phyloP scores from a whole-genome alignment of 1,139 yeast genomes.

The Saccharomyces hybrid region DNA sequence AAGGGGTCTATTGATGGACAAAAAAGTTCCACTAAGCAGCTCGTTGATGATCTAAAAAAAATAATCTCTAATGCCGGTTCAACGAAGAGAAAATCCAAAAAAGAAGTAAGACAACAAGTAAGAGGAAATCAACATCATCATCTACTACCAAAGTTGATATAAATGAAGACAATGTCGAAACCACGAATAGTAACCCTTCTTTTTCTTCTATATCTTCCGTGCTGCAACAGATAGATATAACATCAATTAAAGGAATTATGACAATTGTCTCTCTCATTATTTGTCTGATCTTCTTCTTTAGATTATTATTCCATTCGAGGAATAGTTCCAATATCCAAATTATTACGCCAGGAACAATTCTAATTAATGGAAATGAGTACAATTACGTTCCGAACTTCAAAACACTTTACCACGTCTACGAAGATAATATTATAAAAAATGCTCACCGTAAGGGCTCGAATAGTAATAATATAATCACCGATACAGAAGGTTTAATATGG shows the following conservation, averaged over 20 bases:
- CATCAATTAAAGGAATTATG: conserved; percentile 19
- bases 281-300: conserved; percentile 9
- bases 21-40: conserved; percentile 52
- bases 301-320: conserved; percentile 14
- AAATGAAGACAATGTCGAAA: conserved; percentile 9
- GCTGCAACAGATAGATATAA: conserved; percentile 16
- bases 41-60: conserved; percentile 52
- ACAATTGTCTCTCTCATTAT: conserved; percentile 9
- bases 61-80: conserved; percentile 34
- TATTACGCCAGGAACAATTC: conserved; percentile 19
- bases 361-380: conserved; percentile 40
- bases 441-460: conserved; percentile 4
- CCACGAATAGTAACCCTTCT: conserved; percentile 1
- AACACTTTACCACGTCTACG: conserved; percentile 36
- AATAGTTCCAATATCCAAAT: conserved; percentile 14
- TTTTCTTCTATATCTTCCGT: conserved; percentile 4
- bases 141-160: conserved; percentile 20
- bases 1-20: conserved; percentile 92
- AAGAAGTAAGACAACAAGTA: conserved; percentile 17
- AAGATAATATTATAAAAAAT: conserved; percentile 32
- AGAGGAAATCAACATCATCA: conserved; percentile 29
- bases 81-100: conserved; percentile 31
- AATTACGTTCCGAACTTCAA: conserved; percentile 43
- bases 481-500: conserved; percentile 68
- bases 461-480: conserved; percentile 18